Evolutionary conservation across 371 early-diverging fungal genomes (phyloP).

Genomic region (Chytridiales sp.): DNA sequence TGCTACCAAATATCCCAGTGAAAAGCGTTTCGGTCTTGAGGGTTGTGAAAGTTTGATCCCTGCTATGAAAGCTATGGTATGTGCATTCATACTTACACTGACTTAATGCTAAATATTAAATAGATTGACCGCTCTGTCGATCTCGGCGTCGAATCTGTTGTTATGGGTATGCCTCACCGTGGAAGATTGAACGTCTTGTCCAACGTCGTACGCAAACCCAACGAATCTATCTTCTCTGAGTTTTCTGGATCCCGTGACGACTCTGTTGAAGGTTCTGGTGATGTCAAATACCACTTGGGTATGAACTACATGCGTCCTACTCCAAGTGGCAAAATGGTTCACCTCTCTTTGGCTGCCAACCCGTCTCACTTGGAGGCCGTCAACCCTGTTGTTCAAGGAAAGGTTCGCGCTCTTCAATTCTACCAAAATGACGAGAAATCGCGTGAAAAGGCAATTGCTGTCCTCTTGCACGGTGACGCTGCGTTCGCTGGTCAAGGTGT

Average conservation of each 20-base stretch:
- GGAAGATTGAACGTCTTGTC: constrained; percentile 97
- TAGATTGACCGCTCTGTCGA: constrained; percentile 93
- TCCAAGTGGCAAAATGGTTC: constrained; percentile 91
- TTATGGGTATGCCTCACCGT: constrained; percentile 98
- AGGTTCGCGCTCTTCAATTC: constrained; percentile 91
- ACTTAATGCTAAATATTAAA: background rate
- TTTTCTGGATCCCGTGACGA: constrained; percentile 79
- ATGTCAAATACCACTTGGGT: constrained; percentile 97
- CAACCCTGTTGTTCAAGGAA: constrained; percentile 95
- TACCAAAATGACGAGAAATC: constrained; percentile 80
- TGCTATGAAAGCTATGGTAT: constrained; percentile 93
- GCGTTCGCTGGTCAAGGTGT: constrained; percentile 97
- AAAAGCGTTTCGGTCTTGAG: constrained; percentile 97
- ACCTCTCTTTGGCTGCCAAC: constrained; percentile 94
- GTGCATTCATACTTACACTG: constrained; percentile 14
- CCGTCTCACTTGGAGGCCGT: constrained; percentile 98
- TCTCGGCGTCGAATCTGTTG: constrained; percentile 87
- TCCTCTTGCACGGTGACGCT: constrained; percentile 97
- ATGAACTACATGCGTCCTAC: constrained; percentile 96
- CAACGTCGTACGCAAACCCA: constrained; percentile 96
- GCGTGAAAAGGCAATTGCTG: constrained; percentile 79
- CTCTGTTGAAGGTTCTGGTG: constrained; percentile 92
- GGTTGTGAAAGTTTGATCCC: constrained; percentile 96
- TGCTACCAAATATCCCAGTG: constrained; percentile 91
- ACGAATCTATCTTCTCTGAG: constrained; percentile 96